Percentiles rank a stretch among this genome's conserved stretches.
Conservation (phyloP, 352 stramenopile genomes). For the Phytopythium cucurbitacearum region DNA sequence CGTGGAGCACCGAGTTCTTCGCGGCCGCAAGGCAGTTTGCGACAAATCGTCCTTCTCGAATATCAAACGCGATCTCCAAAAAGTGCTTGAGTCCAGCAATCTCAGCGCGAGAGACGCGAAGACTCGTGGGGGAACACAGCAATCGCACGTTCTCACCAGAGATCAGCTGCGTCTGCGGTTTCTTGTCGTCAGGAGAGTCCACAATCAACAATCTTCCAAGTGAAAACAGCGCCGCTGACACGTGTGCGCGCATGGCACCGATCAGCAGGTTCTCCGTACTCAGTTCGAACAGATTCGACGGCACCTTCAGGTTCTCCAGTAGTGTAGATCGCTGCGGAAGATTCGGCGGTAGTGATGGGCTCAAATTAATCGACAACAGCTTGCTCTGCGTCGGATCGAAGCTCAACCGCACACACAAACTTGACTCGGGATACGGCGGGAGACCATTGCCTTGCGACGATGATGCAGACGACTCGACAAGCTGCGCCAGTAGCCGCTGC, state of each 20-base stretch:
- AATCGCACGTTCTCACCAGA: constrained; percentile 72
- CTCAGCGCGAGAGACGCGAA: constrained; percentile 61
- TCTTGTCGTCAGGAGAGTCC: constrained; percentile 51
- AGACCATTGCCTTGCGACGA: constrained; percentile 11
- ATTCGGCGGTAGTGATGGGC: constrained; percentile 60
- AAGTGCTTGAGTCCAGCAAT: constrained; percentile 77
- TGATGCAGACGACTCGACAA: constrained; percentile 28
- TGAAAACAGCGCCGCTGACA: constrained; percentile 65
- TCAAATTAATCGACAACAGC: constrained; percentile 57
- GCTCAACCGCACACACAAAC: constrained; percentile 59
- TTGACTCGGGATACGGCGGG: constrained; percentile 58
- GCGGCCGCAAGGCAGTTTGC: constrained; percentile 60
- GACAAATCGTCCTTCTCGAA: constrained; percentile 67
- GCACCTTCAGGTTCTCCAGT: constrained; percentile 55
- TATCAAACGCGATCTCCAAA: constrained; percentile 78
- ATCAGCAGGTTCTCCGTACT: constrained; percentile 75
- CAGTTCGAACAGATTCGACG: constrained; percentile 74
- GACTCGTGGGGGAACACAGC: constrained; percentile 48
- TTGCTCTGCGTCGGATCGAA: constrained; percentile 61
- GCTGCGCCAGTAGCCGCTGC: constrained; percentile 52
- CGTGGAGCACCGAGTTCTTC: constrained; percentile 52
- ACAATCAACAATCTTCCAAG: constrained; percentile 68
- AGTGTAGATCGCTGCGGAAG: constrained; percentile 47
- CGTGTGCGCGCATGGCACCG: constrained; percentile 70
- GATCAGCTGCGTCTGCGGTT: constrained; percentile 47